Percentiles rank a stretch among this genome's conserved stretches.
Evolutionary conservation across 805 yeast genomes (phyloP).

Genomic region (Komagataella kurtzmanii): DNA sequence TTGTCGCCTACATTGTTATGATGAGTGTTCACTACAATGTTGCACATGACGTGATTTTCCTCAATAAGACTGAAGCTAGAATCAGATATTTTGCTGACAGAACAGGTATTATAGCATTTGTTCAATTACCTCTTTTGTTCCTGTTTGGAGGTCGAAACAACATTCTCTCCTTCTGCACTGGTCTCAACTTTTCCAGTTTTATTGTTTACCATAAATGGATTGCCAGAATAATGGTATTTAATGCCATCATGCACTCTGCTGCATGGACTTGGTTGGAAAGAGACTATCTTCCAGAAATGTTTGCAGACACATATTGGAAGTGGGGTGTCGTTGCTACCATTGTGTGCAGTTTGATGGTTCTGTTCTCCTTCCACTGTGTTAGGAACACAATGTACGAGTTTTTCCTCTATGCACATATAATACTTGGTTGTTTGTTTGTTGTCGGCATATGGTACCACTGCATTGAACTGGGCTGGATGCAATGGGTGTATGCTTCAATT

Average conservation of each 20-base stretch:
- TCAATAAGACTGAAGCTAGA: slow-evolving; percentile 12
- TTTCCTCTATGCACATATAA: slow-evolving; percentile 44
- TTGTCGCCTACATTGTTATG: slow-evolving; percentile 12
- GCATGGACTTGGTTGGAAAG: slow-evolving; percentile 13
- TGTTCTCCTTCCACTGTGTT: slow-evolving; percentile 36
- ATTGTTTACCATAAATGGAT: slow-evolving; percentile 46
- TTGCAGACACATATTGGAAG: slow-evolving; percentile 11
- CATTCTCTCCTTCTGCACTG: slow-evolving; percentile 42
- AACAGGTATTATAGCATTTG: slow-evolving; percentile 34
- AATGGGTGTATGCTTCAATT: slow-evolving; percentile 21
- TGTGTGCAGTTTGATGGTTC: slow-evolving; percentile 25
- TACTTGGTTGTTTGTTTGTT: slow-evolving; percentile 38
- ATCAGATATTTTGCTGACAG: slow-evolving; percentile 32
- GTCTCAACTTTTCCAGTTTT: slow-evolving; percentile 43
- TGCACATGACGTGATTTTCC: slow-evolving; percentile 3
- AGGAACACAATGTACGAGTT: slow-evolving; percentile 46
- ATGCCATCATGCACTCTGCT: slow-evolving; percentile 30
- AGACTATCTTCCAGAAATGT: slow-evolving; percentile 12
- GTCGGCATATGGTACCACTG: slow-evolving; percentile 49
- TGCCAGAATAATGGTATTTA: slow-evolving; percentile 27
- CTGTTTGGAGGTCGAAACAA: slow-evolving; percentile 55
- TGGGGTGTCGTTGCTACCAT: slow-evolving; percentile 24
- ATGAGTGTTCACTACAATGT: slow-evolving; percentile 8
- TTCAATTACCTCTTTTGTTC: slow-evolving; percentile 35
- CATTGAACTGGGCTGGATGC: slow-evolving; percentile 18